phyloP scores from a whole-genome alignment of 1,284 basidiomycete genomes.

The Vanrija sp. region DNA sequence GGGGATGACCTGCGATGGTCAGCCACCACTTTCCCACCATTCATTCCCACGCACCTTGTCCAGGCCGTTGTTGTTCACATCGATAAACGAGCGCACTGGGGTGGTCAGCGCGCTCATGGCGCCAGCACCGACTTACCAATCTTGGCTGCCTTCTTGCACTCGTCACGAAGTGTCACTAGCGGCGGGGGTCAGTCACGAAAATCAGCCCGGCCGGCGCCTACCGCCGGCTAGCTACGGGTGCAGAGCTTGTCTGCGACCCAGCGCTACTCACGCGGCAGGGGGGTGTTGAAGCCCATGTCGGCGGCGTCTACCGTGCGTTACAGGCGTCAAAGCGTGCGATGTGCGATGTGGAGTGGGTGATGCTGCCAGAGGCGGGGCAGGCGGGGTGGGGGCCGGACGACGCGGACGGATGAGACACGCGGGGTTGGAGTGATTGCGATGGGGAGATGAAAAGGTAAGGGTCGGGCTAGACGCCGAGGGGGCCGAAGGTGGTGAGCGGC shows the following conservation, averaged over 20 bases:
- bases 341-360: too few relatives aligned
- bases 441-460: too few relatives aligned
- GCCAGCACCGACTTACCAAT: conserved; percentile 38
- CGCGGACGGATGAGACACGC: too few relatives aligned
- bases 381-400: too few relatives aligned
- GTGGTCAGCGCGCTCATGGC: conserved; percentile 1
- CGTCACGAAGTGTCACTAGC: conserved; percentile 51
- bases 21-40: background rate
- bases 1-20: conserved; percentile 47
- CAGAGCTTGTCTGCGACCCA: background rate
- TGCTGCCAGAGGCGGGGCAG: too few relatives aligned
- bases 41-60: conserved; percentile 41
- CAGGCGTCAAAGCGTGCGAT: too few relatives aligned
- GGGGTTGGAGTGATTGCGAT: too few relatives aligned
- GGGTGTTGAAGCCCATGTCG: conserved; percentile 45
- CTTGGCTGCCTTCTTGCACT: conserved; percentile 56
- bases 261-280: conserved; percentile 40
- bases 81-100: conserved; percentile 49
- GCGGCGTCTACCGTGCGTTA: too few relatives aligned
- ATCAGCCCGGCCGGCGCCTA: background rate
- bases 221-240: background rate
- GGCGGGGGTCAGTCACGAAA: conserved; percentile 1
- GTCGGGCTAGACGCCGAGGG: too few relatives aligned
- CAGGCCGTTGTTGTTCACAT: conserved; percentile 47
- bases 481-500: too few relatives aligned